A percentile compares a stretch with the other conserved stretches of the same genome.
Evolutionary conservation across 2,329 filamentous ascomycete species (phyloP).

Genomic region (Scedosporium dehoogii): DNA sequence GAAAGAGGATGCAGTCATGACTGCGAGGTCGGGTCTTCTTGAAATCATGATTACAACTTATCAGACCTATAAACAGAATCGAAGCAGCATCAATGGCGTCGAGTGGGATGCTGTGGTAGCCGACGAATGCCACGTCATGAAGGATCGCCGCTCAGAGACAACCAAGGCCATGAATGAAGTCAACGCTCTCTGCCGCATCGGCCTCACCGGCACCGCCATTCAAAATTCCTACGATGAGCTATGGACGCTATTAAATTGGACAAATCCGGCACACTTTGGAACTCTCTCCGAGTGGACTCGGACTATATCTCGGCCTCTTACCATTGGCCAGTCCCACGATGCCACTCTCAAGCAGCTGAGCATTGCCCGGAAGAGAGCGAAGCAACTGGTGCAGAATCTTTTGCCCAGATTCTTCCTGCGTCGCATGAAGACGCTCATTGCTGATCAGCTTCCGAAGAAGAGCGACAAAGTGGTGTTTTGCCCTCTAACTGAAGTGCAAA

Average conservation of each 20-base stretch:
- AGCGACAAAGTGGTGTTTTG: slow-evolving; percentile 93
- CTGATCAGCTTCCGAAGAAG: slow-evolving; percentile 88
- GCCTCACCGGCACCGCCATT: slow-evolving; percentile 89
- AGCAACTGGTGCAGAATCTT: slow-evolving; percentile 76
- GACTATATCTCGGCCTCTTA: slow-evolving; percentile 69
- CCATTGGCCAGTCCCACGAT: slow-evolving; percentile 84
- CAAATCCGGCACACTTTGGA: slow-evolving; percentile 67
- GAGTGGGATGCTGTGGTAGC: slow-evolving; percentile 91
- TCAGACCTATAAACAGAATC: slow-evolving; percentile 73
- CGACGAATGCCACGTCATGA: slow-evolving; percentile 87
- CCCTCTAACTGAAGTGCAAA: slow-evolving; percentile 72
- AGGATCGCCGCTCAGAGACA: slow-evolving; percentile 65
- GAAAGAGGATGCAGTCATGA: slow-evolving; percentile 60
- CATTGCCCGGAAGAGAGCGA: slow-evolving; percentile 68
- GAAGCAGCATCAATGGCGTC: slow-evolving; percentile 66
- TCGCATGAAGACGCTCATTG: slow-evolving; percentile 86
- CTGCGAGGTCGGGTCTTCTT: slow-evolving; percentile 64
- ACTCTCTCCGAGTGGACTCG: slow-evolving; percentile 64
- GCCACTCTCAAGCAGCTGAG: slow-evolving; percentile 77
- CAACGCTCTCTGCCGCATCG: slow-evolving; percentile 86
- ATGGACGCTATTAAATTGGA: slow-evolving; percentile 95
- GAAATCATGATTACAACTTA: slow-evolving; percentile 96
- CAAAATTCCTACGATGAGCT: slow-evolving; percentile 97
- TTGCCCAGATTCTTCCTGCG: slow-evolving; percentile 84
- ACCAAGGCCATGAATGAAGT: slow-evolving; percentile 83